Evolutionary conservation across 352 stramenopile species (phyloP), one percentile per base, ranked within the genome.

Genomic region (Phytophthora pinifolia): DNA sequence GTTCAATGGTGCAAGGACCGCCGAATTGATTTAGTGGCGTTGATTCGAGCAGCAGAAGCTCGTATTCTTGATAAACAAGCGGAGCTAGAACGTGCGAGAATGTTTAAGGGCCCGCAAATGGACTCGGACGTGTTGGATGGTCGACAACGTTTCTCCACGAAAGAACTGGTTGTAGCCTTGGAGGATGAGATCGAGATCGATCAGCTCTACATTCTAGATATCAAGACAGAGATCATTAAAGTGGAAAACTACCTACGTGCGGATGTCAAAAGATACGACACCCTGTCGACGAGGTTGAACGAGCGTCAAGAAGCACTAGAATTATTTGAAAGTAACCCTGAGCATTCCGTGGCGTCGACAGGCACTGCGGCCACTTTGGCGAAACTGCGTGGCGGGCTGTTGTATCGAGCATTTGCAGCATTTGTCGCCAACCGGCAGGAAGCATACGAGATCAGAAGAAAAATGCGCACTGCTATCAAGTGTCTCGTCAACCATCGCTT

Each of bases 151-250:
- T 94, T 94, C 57, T 81, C 83, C 54, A 94, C 81, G 1, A 88
- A 88, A 48, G 75, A 91, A 18, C 52, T 94, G 9, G 62, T 94
- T 1, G 49, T 87, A 1, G 74, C 80, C 0, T 62, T 94, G 10
- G 79, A 89, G 51, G 83, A 94, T 59, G 83, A 94, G 49, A 76
- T 94, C 15, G 79, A 87, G 46, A 92, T 94, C 30, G 83, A 94
- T 32, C 76, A 89, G 50, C 67, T 90, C n/a, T 94, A 92, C 52
- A 94, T 94, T 38, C 46, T 86, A 2, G 80, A 94, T 34, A 75
- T 78, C 4, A 94, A 94, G 39, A 54, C 73, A 8, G 81, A 92
- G 31, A 82, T 87, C 22, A 60, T 89, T 5, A 70, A 78, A 46
- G 72, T 86, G 4, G 79, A 94, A 38, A 88, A 89, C 36, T 84